Conservation (phyloP, 768 basidiomycete species). For the Leccinum uliginosum region DNA sequence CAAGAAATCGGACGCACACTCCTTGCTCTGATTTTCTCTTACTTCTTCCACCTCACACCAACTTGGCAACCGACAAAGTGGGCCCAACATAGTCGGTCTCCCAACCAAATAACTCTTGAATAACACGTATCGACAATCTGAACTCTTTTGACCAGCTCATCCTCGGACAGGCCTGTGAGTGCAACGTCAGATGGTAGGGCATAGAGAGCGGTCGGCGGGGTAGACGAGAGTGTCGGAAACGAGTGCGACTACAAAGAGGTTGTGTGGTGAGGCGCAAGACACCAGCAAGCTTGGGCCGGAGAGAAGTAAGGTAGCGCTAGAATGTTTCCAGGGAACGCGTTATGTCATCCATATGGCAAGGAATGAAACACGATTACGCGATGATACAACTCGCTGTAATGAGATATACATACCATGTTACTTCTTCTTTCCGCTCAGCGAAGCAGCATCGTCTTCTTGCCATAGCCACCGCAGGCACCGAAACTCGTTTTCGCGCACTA, state of each 20-base stretch:
- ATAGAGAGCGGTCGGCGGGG: slow-evolving; percentile 71
- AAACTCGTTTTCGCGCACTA: too few relatives aligned
- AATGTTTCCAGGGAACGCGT: slow-evolving; percentile 82
- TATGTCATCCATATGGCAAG: slow-evolving; percentile 44
- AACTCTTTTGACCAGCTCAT: slow-evolving; percentile 81
- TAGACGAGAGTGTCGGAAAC: slow-evolving; percentile 65
- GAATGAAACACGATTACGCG: not conserved
- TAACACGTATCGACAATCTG: slow-evolving; percentile 91
- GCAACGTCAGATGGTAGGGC: slow-evolving; percentile 68
- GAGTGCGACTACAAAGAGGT: slow-evolving; percentile 67
- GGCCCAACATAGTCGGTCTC: slow-evolving; percentile 74
- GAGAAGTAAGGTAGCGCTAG: slow-evolving; percentile 82
- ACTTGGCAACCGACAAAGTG: slow-evolving; percentile 85
- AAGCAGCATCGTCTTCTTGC: too few relatives aligned
- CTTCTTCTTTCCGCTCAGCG: too few relatives aligned
- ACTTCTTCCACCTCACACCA: slow-evolving; percentile 98
- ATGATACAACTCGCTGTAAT: not conserved
- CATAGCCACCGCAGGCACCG: too few relatives aligned
- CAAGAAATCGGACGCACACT: slow-evolving; percentile 47
- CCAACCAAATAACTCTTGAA: slow-evolving; percentile 90
- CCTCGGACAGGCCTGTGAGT: slow-evolving; percentile 67
- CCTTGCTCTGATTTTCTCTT: slow-evolving; percentile 68
- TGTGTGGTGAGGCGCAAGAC: slow-evolving; percentile 69
- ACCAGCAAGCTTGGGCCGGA: slow-evolving; percentile 79
- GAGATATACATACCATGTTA: too few relatives aligned